Base-by-base conservation (phyloP, 805 yeast species). In the Diddensiella caesifluorescens region DNA sequence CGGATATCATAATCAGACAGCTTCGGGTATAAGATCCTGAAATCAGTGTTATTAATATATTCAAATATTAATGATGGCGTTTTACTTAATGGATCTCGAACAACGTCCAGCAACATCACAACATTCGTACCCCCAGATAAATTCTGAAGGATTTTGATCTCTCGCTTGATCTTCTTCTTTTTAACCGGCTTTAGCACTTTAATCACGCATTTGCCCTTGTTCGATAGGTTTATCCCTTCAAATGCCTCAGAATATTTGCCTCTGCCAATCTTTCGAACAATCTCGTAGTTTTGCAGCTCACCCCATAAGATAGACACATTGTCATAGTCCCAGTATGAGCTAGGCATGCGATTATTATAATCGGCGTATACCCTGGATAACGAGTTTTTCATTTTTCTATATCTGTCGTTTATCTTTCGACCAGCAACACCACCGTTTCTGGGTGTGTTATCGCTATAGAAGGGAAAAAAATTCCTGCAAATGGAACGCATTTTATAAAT, bases 241-340 rank as follows among this genome's bases (percentile, higher is more conserved):
- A 89, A 89, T 22, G 89, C 97, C 62, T 89, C 97, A n/a, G 94
- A 82, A 64, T 88, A 89, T 67, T 86, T 89, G 20, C 97, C 97
- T 44, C 95, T 74, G 10, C 97, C 97, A 15, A 89, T 81, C 63
- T 88, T 86, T 48, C 74, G 72, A 41, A 83, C 75, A 47, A 89
- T 83, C 61, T 89, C 97, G 59, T 82, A 83, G 55, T 77, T 65
- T 39, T 65, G 63, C 42, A 73, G 73, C 4, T 69, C 57, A 2
- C 83, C 80, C 85, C 85, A 80, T 32, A 71, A 71, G 23, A 80
- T 52, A 25, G 47, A 32, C 13, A 51, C 50, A 32, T 41, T 44
- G 45, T 60, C 95, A 58, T 86, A 86, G 62, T 87, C 95, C 89
- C 94, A 87, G 63, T 87, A 87, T 32, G 77, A 77, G 39, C 73